Evolutionary conservation across 495 filamentous ascomycete species (phyloP), one percentile per base, ranked within the genome.

Genomic region (Podospora fimiseda): DNA sequence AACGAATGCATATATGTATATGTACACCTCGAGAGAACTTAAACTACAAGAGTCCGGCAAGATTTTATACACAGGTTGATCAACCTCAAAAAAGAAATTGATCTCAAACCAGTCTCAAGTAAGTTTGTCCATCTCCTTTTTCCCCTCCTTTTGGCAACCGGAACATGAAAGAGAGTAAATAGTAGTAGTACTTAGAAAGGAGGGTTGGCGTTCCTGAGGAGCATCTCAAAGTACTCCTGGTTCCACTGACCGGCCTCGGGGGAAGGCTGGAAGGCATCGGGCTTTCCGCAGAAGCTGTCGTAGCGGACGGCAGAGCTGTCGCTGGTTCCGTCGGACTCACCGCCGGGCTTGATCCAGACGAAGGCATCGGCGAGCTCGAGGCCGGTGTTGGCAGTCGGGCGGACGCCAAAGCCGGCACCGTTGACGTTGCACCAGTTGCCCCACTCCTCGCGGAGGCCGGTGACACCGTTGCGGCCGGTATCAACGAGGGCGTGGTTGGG

Each of bases 391-490:
- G 80, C 74, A 3, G 82, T 84, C 0, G 83, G 83, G 51, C 83
- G 83, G 42, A 77, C 74, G 67, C 88, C 87, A 66, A 90, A 90
- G 27, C 87, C 87, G 45, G 86, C 81, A 57, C 79, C 81, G 55
- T 79, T 80, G 61, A 86, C 80, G 66, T 92, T 92, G 79, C 87
- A 90, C 87, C 88, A 93, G 76, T 91, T 79, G 63, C 87, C 88
- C 85, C 87, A 80, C 56, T 70, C 77, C 55, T 79, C 67, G 64
- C 87, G 87, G 20, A 82, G 77, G 53, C 83, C 81, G 54, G 82
- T 75, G 48, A 85, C 82, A 63, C 79, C 85, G 62, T 86, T 87
- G 58, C 87, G 82, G 67, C 70, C 75, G 23, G 77, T 77, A 62
- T 89, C 87, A 58, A 83, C 71, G 65, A 89, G 88, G 76, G 87